Evolutionary conservation across 2,329 filamentous ascomycete species (phyloP).

Genomic region (Clonostachys solani): DNA sequence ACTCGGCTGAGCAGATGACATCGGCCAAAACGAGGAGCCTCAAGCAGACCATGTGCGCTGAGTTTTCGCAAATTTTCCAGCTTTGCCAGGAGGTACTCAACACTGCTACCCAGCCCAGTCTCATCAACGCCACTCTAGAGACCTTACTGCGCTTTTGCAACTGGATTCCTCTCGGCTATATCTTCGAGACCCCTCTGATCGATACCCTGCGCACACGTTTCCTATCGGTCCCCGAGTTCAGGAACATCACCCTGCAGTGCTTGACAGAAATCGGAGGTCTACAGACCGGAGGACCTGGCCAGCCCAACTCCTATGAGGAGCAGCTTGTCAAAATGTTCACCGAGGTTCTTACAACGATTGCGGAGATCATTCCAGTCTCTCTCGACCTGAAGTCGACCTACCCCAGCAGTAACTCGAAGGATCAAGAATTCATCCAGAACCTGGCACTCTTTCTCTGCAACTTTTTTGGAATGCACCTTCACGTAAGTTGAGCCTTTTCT

Average conservation of each 20-base stretch:
- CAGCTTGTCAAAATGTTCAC: conserved; percentile 98
- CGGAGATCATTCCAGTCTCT: conserved; percentile 85
- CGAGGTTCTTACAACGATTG: conserved; percentile 87
- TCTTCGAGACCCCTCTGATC: conserved; percentile 96
- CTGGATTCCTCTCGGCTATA: conserved; percentile 98
- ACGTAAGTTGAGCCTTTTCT: conserved; percentile 43
- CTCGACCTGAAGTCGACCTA: conserved; percentile 92
- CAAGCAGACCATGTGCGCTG: conserved; percentile 97
- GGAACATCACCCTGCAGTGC: conserved; percentile 94
- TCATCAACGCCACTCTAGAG: conserved; percentile 95
- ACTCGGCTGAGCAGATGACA: conserved; percentile 99
- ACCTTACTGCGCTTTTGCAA: conserved; percentile 95
- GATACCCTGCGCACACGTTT: conserved; percentile 91
- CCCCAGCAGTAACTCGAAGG: conserved; percentile 81
- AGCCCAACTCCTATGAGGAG: conserved; percentile 78
- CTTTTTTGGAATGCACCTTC: conserved; percentile 92
- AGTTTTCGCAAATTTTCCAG: conserved; percentile 98
- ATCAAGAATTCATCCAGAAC: conserved; percentile 98
- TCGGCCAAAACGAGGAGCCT: conserved; percentile 93
- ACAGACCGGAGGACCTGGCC: conserved; percentile 70
- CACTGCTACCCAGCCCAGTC: conserved; percentile 79
- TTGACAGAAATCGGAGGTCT: conserved; percentile 95
- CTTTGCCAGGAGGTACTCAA: conserved; percentile 93
- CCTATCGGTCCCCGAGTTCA: conserved; percentile 88
- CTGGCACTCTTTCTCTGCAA: conserved; percentile 93